phyloP scores from a whole-genome alignment of 805 yeast species.

The Wickerhamomyces bisporus region DNA sequence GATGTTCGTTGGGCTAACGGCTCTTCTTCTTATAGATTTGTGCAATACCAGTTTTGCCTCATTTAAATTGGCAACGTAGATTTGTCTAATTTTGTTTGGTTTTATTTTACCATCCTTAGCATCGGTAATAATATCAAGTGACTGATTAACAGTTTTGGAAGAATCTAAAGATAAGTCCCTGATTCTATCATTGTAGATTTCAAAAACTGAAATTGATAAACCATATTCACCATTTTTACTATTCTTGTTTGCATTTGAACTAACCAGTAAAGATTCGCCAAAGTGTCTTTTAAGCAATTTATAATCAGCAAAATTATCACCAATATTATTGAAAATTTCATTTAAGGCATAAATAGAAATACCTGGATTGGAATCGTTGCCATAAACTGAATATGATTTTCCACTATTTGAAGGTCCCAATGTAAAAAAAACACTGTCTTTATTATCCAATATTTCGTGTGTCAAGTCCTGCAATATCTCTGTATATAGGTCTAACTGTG shows the following conservation, averaged over 20 bases:
- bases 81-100: constrained; percentile 37
- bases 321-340: constrained; percentile 27
- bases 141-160: constrained; percentile 22
- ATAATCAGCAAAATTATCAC: constrained; percentile 15
- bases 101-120: constrained; percentile 38
- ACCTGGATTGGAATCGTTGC: constrained; percentile 32
- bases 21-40: constrained; percentile 34
- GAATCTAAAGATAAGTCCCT: constrained; percentile 32
- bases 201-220: constrained; percentile 47
- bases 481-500: constrained; percentile 34
- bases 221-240: constrained; percentile 25
- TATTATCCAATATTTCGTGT: constrained; percentile 21
- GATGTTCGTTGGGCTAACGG: constrained; percentile 38
- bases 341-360: constrained; percentile 30
- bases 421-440: constrained; percentile 41
- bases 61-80: constrained; percentile 30
- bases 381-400: constrained; percentile 36
- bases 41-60: constrained; percentile 35
- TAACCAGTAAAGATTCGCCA: constrained; percentile 20
- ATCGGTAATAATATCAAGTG: constrained; percentile 39
- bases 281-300: constrained; percentile 14
- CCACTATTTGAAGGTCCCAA: constrained; percentile 54
- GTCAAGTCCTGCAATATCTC: constrained; percentile 19
- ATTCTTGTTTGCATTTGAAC: constrained; percentile 18
- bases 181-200: constrained; percentile 43